Base-by-base conservation (phyloP, 2,329 filamentous ascomycete genomes). In the Colletotrichum scovillei region DNA sequence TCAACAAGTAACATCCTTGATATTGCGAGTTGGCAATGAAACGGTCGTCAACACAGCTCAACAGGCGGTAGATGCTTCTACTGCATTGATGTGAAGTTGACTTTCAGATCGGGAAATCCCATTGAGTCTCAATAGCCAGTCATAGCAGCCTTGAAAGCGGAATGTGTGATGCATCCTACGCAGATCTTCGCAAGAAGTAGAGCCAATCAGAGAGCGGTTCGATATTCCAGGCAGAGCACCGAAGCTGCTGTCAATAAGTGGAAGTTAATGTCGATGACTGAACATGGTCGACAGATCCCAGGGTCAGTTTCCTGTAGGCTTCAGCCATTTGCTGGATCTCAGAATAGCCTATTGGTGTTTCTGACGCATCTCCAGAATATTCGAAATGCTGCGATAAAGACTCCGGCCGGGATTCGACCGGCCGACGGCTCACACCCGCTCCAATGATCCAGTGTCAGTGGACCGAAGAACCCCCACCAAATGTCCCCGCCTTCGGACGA, bases 361-460 rank as follows among this genome's bases (percentile, higher is more conserved):
- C 60, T 63, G 42, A 16, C n/a, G 42, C 49, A 28, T 42, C 16
- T 56, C 32, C n/a, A 22, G 4, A 8, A 16, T 22, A 24, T 11
- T 3, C 7, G 16, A 32, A 22, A 30, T 14, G 19, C 32, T 56
- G 32, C 28, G 62, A 53, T 38, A 42, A 28, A 32, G 62, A 9
- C 30, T 26, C 52, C 11, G 63, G 35, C 35, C 69, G 58, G 69
- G 49, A 63, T 72, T 68, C 63, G 35, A 19, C 22, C 49, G 30
- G 63, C 35, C 64, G 64, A 62, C 38, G 22, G 42, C 4, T 53
- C 64, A 53, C 28, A 64, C 46, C 65, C 65, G 70, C 70, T 42
- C 70, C 66, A 72, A 72, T 72, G 70, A 72, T 46, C 46, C 65
- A 64, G 42, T 69, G 19, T 30, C 38, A 59, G 38, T 38, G 53